phyloP scores from a whole-genome alignment of 192 early-diverging fungal genomes.

The Podila epicladia region DNA sequence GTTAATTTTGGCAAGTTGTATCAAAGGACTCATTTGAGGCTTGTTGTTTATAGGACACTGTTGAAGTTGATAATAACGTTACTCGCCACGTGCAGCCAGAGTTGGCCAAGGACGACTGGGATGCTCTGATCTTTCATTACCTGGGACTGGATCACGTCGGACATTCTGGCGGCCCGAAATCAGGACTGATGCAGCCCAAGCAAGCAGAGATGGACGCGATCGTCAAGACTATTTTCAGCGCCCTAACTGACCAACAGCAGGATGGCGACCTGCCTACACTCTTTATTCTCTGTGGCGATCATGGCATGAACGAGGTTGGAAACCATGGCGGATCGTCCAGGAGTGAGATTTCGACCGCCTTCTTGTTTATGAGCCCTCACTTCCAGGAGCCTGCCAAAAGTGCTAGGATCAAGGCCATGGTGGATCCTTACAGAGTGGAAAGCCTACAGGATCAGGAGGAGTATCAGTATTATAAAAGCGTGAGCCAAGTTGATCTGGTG shows the following conservation, averaged over 20 bases:
- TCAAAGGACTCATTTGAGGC: conserved; percentile 25
- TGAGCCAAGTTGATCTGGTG: conserved; percentile 92
- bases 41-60: conserved; percentile 62
- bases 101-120: conserved; percentile 68
- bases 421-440: conserved; percentile 43
- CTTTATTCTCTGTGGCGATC: conserved; percentile 83
- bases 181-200: conserved; percentile 77
- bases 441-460: conserved; percentile 17
- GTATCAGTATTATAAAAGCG: conserved; percentile 63
- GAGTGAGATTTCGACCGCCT: conserved; percentile 63
- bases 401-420: conserved; percentile 20
- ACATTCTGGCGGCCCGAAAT: conserved; percentile 74
- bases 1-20: not conserved
- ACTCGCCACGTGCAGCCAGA: conserved; percentile 72
- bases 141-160: conserved; percentile 88
- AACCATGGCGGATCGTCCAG: conserved; percentile 68
- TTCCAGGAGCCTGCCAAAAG: conserved; percentile 24
- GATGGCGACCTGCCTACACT: conserved; percentile 63
- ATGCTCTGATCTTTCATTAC: conserved; percentile 79
- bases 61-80: conserved; percentile 80
- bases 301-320: conserved; percentile 84
- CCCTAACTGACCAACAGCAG: not conserved
- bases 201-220: conserved; percentile 82
- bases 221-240: conserved; percentile 63
- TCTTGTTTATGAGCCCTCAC: conserved; percentile 57